phyloP scores from a whole-genome alignment of 169 alveolate genomes.

The Plasmodium falciparum region DNA sequence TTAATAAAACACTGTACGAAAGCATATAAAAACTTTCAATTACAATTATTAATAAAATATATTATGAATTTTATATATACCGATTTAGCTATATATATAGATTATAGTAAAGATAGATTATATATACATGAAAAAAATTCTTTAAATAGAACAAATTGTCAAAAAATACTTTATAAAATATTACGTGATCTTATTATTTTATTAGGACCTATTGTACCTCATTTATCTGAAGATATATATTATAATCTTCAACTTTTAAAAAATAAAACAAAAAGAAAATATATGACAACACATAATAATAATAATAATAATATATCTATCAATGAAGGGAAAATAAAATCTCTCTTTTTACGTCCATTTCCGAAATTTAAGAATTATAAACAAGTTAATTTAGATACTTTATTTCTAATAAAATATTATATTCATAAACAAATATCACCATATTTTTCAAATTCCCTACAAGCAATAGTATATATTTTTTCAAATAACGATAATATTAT shows the following conservation, averaged over 20 bases:
- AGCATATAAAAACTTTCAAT: conserved; percentile 27
- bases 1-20: conserved; percentile 33
- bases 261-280: neutral
- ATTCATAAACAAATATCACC: conserved; percentile 61
- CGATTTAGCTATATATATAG: conserved; percentile 60
- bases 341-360: conserved; percentile 44
- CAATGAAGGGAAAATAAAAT: neutral
- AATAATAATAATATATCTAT: no score
- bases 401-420: conserved; percentile 49
- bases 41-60: conserved; percentile 52
- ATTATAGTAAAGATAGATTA: conserved; percentile 70
- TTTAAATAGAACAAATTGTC: conserved; percentile 63
- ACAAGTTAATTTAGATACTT: conserved; percentile 29
- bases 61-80: conserved; percentile 46
- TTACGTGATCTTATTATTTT: conserved; percentile 31
- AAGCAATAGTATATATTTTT: conserved; percentile 41
- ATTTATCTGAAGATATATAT: conserved; percentile 72
- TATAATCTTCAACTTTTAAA: neutral
- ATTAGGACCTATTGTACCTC: conserved; percentile 61
- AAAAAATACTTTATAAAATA: conserved; percentile 23
- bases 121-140: conserved; percentile 57
- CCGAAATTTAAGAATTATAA: conserved; percentile 52
- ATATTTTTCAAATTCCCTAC: conserved; percentile 32
- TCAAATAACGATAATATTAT: conserved; percentile 16
- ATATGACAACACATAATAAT: no score